Conservation (phyloP, 768 basidiomycete species). For the Cystobasidium onofrii region DNA sequence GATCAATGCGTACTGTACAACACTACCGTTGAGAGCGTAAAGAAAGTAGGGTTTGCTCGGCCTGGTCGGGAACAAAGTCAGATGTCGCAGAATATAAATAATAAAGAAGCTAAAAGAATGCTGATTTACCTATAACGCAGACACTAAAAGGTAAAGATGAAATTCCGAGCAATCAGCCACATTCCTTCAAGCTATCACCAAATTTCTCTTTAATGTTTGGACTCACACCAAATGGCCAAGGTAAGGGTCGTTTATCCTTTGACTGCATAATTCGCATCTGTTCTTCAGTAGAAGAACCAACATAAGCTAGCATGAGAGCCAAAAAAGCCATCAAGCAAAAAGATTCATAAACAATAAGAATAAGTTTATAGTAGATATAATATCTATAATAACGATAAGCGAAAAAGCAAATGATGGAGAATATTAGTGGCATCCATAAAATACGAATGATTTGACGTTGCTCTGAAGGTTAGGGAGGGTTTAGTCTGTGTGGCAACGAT, state of each 20-base stretch:
- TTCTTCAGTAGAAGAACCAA: conserved; percentile 60
- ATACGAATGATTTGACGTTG: conserved; percentile 33
- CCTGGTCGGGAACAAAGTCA: neutral
- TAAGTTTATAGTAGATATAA: conserved; percentile 49
- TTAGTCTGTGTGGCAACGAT: neutral
- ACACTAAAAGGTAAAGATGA: conserved; percentile 46
- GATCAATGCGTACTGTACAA: conserved; percentile 58
- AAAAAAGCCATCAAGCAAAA: conserved; percentile 63
- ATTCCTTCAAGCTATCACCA: no score
- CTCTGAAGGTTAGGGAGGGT: neutral
- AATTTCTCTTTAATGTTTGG: no score
- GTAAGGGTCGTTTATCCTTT: conserved; percentile 68
- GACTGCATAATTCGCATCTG: conserved; percentile 63
- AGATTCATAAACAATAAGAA: conserved; percentile 35
- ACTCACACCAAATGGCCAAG: conserved; percentile 56
- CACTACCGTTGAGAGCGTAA: conserved; percentile 72
- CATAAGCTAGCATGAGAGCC: conserved; percentile 73
- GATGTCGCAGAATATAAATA: neutral
- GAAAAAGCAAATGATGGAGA: conserved; percentile 73
- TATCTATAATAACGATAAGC: conserved; percentile 74
- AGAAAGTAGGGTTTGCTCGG: conserved; percentile 67
- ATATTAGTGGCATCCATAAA: conserved; percentile 42
- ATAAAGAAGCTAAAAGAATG: neutral
- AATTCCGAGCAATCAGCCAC: no score
- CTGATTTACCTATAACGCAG: conserved; percentile 43